Base-by-base conservation (phyloP, 352 stramenopile genomes). In the Pilasporangium apinafurcum region DNA sequence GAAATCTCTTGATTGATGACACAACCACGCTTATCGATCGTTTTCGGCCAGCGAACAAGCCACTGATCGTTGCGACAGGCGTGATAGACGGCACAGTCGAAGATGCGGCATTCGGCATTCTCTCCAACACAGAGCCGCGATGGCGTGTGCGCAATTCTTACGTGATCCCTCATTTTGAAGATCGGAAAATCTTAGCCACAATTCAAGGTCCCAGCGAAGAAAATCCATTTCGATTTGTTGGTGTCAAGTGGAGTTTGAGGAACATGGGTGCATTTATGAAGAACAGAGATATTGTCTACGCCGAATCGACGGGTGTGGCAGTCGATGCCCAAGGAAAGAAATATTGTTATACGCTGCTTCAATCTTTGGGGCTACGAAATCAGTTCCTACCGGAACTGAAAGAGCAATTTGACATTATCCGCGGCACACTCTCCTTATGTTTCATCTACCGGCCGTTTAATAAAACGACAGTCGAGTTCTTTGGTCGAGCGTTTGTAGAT, bases 181-280 rank as follows among this genome's bases (percentile, higher is more conserved):
- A 34, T 6, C 53, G 48, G 4, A 57, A 59, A 36, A 49, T 82
- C 39, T 37, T 82, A 17, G 56, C 68, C 9, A 59, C 65, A 37
- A 62, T 82, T 27, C 59, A 78, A 18, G 14, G 21, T 2, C 68
- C 68, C 0, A 70, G 48, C 3, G 47, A 61, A 6, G 65, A 76
- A 25, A 65, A 82, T 29, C 68, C 68, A 25, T 82, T 78, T 49
- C 65, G 60, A 7, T 78, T 66, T 24, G 50, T 82, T 7, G 65
- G 62, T 5, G 61, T 82, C 51, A 78, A 82, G 35, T 78, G 68
- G 68, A 47, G 50, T 20, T 59, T 49, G 1, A 52, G 53, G 4
- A 28, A 53, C 31, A 59, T 77, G 21, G 48, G 45, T 2, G 16
- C 62, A 13, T 65, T 81, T 40, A 53, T 68, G 31, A 62, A 59